Percentiles rank a stretch among this genome's conserved stretches.
Evolutionary conservation across 164 flowering plant genomes (phyloP).

Genomic region (Berberis thunbergii): DNA sequence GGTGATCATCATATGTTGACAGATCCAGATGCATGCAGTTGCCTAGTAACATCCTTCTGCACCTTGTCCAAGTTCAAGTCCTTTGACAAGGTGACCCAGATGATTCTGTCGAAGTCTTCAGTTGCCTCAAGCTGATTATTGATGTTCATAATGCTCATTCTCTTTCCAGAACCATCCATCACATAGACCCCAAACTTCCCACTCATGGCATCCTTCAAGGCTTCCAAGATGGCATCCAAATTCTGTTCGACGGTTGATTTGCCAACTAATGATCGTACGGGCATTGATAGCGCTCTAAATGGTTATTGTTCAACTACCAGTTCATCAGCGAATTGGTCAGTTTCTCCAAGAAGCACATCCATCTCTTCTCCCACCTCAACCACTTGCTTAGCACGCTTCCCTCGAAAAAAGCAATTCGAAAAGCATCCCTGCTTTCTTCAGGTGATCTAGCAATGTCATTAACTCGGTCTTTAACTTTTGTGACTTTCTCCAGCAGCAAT

Average conservation of each 20-base stretch:
- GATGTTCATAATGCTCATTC: conserved; percentile 15
- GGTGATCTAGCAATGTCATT: neutral
- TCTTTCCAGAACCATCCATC: conserved; percentile 18
- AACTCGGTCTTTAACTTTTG: neutral
- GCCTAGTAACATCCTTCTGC: conserved; percentile 12
- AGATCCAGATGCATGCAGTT: no score
- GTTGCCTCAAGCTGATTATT: conserved; percentile 6
- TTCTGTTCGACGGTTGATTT: neutral
- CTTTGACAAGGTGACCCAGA: conserved; percentile 12
- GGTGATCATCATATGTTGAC: no score
- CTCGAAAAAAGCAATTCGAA: no score
- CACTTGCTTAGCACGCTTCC: neutral
- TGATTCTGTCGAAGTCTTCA: conserved; percentile 7
- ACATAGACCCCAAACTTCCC: conserved; percentile 15
- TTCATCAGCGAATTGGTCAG: neutral
- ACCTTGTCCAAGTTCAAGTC: conserved; percentile 6
- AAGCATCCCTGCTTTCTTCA: neutral
- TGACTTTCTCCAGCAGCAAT: neutral
- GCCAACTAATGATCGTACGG: neutral
- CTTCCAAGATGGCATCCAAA: neutral
- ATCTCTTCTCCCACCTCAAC: neutral
- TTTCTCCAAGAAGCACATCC: neutral
- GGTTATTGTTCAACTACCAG: neutral
- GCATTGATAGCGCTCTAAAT: neutral
- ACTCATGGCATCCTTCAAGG: conserved; percentile 6